phyloP scores from a whole-genome alignment of 768 basidiomycete genomes.

The Phylloporus scabripes region DNA sequence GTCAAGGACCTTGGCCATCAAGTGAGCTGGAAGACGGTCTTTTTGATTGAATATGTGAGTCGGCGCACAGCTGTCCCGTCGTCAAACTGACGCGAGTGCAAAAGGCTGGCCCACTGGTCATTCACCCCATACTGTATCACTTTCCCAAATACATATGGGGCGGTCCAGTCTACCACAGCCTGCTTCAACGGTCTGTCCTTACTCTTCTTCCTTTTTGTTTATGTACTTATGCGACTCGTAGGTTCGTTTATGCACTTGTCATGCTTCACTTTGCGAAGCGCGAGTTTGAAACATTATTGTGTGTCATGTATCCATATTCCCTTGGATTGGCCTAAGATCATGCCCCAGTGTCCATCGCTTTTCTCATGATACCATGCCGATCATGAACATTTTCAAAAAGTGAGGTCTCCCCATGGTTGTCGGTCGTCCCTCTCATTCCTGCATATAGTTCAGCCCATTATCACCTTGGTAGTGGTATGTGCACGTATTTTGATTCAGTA shows the following conservation, averaged over 20 bases:
- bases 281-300: constrained; percentile 90
- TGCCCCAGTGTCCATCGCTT: constrained; percentile 81
- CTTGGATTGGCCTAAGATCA: background rate
- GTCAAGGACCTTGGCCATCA: constrained; percentile 93
- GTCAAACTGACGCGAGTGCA: constrained; percentile 2
- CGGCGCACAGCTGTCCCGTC: background rate
- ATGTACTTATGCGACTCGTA: constrained; percentile 21
- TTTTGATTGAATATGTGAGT: constrained; percentile 91
- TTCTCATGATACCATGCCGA: constrained; percentile 92
- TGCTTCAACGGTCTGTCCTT: constrained; percentile 60
- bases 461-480: constrained; percentile 64
- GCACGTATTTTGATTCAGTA: background rate
- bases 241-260: constrained; percentile 68
- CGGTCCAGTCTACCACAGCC: constrained; percentile 61
- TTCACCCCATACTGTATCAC: constrained; percentile 82
- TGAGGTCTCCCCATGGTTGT: constrained; percentile 30
- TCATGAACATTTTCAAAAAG: constrained; percentile 86
- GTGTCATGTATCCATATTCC: constrained; percentile 21
- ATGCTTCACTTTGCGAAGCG: constrained; percentile 89
- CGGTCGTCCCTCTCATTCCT: background rate
- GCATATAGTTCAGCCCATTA: constrained; percentile 78
- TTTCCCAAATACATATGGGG: constrained; percentile 70
- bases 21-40: constrained; percentile 83
- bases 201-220: background rate
- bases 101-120: constrained; percentile 80